Conservation (phyloP, 2,329 filamentous ascomycete genomes). For the Neocucurbitaria cava region DNA sequence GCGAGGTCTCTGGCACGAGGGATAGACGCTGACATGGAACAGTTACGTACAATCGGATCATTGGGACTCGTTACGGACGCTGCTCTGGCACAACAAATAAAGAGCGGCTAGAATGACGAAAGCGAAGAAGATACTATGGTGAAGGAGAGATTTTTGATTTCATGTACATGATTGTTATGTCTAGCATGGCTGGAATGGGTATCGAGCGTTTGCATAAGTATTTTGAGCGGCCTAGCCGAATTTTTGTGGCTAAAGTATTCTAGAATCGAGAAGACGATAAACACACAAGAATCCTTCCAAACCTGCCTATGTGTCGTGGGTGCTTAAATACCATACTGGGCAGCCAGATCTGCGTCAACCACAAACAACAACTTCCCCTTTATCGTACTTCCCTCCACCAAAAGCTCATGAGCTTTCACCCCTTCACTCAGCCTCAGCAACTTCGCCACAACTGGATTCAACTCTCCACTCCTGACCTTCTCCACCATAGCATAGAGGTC, state of each 20-base stretch:
- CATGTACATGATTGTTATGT: neutral
- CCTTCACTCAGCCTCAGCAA: slow-evolving; percentile 9
- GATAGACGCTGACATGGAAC: slow-evolving; percentile 24
- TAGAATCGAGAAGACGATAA: neutral
- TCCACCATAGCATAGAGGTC: slow-evolving; percentile 10
- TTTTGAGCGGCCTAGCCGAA: neutral
- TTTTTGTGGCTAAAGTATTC: neutral
- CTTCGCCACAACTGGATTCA: slow-evolving; percentile 10
- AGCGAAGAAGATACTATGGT: neutral
- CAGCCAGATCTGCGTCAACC: slow-evolving; percentile 8
- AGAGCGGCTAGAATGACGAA: neutral
- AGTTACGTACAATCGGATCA: slow-evolving; percentile 81
- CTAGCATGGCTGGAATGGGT: neutral
- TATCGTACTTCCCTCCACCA: slow-evolving; percentile 6
- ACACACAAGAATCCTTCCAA: neutral
- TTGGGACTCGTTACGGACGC: slow-evolving; percentile 85
- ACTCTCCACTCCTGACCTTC: slow-evolving; percentile 9
- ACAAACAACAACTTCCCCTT: slow-evolving; percentile 16
- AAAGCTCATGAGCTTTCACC: slow-evolving; percentile 9
- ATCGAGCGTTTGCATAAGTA: neutral
- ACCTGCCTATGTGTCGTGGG: neutral
- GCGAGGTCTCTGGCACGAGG: neutral
- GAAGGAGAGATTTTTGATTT: neutral
- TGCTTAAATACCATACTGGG: slow-evolving; percentile 2
- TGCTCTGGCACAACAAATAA: slow-evolving; percentile 82